Conservation (phyloP, 2,329 filamentous ascomycete genomes). For the Diplocarpon rosae region DNA sequence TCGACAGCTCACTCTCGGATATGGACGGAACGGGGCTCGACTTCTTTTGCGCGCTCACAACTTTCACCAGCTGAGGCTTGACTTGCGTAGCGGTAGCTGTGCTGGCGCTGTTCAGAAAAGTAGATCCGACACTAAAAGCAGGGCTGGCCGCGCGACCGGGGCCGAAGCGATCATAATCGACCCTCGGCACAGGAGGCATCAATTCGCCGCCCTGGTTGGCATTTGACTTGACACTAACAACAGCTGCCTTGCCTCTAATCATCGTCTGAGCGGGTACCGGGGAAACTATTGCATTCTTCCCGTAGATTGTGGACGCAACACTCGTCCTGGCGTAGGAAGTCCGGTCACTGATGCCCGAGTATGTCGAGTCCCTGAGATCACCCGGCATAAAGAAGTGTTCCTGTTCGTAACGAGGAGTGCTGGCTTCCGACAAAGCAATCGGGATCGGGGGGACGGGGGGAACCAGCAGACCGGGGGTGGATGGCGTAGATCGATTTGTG, state of each 20-base stretch:
- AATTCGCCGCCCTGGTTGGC: constrained; percentile 42
- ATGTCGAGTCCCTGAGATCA: constrained; percentile 83
- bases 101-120: constrained; percentile 55
- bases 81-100: constrained; percentile 45
- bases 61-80: constrained; percentile 48
- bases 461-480: constrained; percentile 70
- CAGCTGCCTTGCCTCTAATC: constrained; percentile 77
- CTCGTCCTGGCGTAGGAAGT: constrained; percentile 57
- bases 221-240: constrained; percentile 79
- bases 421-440: constrained; percentile 47
- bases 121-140: constrained; percentile 56
- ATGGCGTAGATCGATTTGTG: constrained; percentile 77
- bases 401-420: constrained; percentile 53
- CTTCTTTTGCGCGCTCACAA: constrained; percentile 40
- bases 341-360: constrained; percentile 60
- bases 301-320: constrained; percentile 88
- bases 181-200: constrained; percentile 61
- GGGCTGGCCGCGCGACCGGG: constrained; percentile 39
- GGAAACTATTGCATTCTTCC: constrained; percentile 77
- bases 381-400: constrained; percentile 91
- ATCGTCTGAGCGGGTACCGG: constrained; percentile 73
- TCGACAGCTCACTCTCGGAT: constrained; percentile 9
- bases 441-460: constrained; percentile 94
- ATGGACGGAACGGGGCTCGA: constrained; percentile 22
- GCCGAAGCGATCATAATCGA: constrained; percentile 53